Percentiles rank a stretch among this genome's conserved stretches.
Evolutionary conservation across 257 asterid genomes (phyloP).

Genomic region (Fraxinus quadrangulata): DNA sequence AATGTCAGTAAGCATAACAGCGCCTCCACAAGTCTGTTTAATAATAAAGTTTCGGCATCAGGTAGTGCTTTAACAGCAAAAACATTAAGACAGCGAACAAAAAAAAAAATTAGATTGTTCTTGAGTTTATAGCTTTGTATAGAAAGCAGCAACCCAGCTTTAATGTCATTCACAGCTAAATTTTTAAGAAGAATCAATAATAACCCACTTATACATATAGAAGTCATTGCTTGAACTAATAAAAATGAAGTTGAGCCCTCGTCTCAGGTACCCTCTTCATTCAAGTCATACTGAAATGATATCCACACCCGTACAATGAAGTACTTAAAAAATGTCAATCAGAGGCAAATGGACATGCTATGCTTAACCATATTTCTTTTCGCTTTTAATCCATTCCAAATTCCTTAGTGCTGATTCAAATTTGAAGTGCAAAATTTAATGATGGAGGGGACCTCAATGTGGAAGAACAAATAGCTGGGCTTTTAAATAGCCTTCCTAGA

Average conservation of each 20-base stretch:
- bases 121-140: neutral
- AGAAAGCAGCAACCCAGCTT: neutral
- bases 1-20: conserved; percentile 76
- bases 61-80: neutral
- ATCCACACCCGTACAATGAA: no score
- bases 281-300: conserved; percentile 8
- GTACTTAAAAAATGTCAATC: neutral
- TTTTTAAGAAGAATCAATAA: neutral
- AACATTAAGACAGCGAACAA: neutral
- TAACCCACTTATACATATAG: neutral
- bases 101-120: neutral
- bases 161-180: neutral
- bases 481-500: neutral
- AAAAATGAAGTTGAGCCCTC: neutral
- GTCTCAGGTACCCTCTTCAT: conserved; percentile 5
- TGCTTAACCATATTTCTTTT: neutral
- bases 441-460: neutral
- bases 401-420: neutral
- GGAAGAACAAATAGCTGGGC: neutral
- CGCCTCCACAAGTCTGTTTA: conserved; percentile 76
- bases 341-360: neutral
- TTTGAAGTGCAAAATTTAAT: neutral
- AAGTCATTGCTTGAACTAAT: neutral
- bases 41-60: conserved; percentile 11
- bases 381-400: neutral